Percentiles rank a stretch among this genome's conserved stretches.
These are phyloP conservation scores for Oryza punctata DNA, from an alignment of 176 grass and related monocot genomes.

Conservation along the genomic window DNA sequence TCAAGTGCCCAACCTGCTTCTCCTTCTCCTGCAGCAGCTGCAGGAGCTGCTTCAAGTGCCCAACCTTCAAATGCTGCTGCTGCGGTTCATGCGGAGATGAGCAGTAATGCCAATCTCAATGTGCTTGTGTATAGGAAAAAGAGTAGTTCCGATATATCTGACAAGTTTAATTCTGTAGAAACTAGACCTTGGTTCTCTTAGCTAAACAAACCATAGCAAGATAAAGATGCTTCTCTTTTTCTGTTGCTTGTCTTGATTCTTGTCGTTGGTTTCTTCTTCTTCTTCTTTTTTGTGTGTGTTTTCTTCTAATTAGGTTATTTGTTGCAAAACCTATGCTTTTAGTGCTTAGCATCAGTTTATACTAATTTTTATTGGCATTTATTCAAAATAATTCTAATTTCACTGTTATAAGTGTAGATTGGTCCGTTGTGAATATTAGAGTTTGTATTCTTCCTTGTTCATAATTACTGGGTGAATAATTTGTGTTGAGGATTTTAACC, in stretches of 20 bases:
- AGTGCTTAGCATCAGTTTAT: constrained; percentile 25
- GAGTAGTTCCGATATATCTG: constrained; percentile 39
- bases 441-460: background rate
- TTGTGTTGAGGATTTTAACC: no score
- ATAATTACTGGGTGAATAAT: no score
- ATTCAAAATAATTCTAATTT: background rate
- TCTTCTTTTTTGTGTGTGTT: background rate
- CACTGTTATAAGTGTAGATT: background rate
- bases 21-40: constrained; percentile 18
- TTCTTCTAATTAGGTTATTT: constrained; percentile 30
- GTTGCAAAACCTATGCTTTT: constrained; percentile 12
- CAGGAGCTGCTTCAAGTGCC: constrained; percentile 15
- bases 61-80: constrained; percentile 45
- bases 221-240: constrained; percentile 24
- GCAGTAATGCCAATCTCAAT: constrained; percentile 3
- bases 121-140: constrained; percentile 39
- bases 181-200: constrained; percentile 41
- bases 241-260: constrained; percentile 28
- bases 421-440: background rate
- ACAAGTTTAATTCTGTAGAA: constrained; percentile 51
- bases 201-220: constrained; percentile 33
- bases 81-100: constrained; percentile 23
- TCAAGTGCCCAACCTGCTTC: constrained; percentile 31
- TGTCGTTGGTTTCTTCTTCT: no score
- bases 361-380: background rate